These are phyloP conservation scores for Yamadazyma atlantica DNA, from an alignment of 1,139 yeast species.

Conservation along the genomic window DNA sequence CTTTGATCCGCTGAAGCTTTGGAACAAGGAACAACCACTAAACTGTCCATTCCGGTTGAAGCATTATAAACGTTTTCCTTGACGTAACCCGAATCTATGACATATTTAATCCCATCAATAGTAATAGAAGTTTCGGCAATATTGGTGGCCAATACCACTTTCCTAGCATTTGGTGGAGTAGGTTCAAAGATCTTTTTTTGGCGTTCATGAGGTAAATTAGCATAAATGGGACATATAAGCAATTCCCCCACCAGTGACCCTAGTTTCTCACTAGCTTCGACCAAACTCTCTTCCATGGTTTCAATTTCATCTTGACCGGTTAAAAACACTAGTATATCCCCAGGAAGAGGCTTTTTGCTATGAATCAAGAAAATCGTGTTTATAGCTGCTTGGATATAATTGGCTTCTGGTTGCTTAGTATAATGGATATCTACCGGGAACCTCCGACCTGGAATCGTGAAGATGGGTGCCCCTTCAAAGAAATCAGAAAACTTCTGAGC, in stretches of 20 bases:
- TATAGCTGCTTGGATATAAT: slow-evolving; percentile 84
- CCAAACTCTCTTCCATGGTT: slow-evolving; percentile 66
- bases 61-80: slow-evolving; percentile 85
- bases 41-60: slow-evolving; percentile 83
- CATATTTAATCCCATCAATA: slow-evolving; percentile 86
- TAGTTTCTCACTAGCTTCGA: slow-evolving; percentile 62
- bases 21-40: slow-evolving; percentile 84
- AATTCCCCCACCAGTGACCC: slow-evolving; percentile 65
- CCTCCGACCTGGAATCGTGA: slow-evolving; percentile 84
- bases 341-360: slow-evolving; percentile 59
- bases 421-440: slow-evolving; percentile 88
- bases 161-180: slow-evolving; percentile 74
- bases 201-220: slow-evolving; percentile 81
- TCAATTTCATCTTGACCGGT: slow-evolving; percentile 97
- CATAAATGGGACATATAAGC: slow-evolving; percentile 85
- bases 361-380: slow-evolving; percentile 81
- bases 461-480: slow-evolving; percentile 82
- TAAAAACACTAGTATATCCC: slow-evolving; percentile 87
- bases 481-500: slow-evolving; percentile 80
- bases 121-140: slow-evolving; percentile 97
- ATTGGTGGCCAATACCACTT: slow-evolving; percentile 91
- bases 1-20: slow-evolving; percentile 95
- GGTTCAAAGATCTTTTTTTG: slow-evolving; percentile 86
- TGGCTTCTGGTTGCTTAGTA: slow-evolving; percentile 85
- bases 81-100: slow-evolving; percentile 90